A percentile compares a stretch with the other conserved stretches of the same genome.
These are phyloP conservation scores for Fallopia convolvulus DNA, from an alignment of 148 eudicot genomes.

Conservation along the genomic window DNA sequence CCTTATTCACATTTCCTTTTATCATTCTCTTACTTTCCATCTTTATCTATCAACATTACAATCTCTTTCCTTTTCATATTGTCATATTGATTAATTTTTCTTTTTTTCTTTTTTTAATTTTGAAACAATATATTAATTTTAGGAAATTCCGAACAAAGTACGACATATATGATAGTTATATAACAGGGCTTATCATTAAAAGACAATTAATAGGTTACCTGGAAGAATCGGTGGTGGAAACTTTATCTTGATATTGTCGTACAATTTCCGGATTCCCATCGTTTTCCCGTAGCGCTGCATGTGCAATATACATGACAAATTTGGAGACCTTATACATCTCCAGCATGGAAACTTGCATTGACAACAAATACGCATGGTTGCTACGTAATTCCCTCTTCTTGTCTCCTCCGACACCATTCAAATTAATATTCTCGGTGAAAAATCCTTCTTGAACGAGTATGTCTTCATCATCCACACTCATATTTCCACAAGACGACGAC, in stretches of 20 bases:
- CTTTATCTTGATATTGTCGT: not conserved
- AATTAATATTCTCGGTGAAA: not conserved
- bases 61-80: too few relatives aligned
- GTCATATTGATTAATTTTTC: too few relatives aligned
- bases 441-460: not conserved
- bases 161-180: too few relatives aligned
- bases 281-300: not conserved
- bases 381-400: not conserved
- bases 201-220: not conserved
- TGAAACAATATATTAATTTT: too few relatives aligned
- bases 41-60: too few relatives aligned
- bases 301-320: not conserved
- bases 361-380: not conserved
- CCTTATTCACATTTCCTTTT: too few relatives aligned
- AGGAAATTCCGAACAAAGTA: too few relatives aligned
- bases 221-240: not conserved
- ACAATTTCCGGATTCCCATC: conserved; percentile 2
- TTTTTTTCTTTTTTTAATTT: too few relatives aligned
- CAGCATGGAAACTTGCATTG: not conserved
- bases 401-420: not conserved
- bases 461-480: not conserved
- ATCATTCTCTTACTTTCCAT: too few relatives aligned
- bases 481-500: not conserved
- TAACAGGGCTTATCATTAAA: too few relatives aligned
- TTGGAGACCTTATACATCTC: not conserved